phyloP scores from a whole-genome alignment of 345 rosid genomes.

The Brassica cretica region DNA sequence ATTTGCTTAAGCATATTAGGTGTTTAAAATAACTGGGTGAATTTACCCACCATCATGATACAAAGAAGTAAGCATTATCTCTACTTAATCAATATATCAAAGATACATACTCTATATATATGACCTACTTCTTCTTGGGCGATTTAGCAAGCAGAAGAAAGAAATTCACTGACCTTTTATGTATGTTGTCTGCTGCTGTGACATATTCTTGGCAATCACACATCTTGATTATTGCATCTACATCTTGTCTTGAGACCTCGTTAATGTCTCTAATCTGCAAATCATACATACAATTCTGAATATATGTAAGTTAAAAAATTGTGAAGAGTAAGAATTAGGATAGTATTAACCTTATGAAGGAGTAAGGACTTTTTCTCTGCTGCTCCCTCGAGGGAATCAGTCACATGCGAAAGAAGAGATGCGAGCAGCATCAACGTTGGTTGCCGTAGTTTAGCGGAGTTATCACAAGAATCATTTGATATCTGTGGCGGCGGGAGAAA shows the following conservation, averaged over 20 bases:
- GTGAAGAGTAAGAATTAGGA: background rate
- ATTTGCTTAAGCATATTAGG: background rate
- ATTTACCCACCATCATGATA: conserved; percentile 1
- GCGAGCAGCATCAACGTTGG: conserved; percentile 65
- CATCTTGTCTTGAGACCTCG: conserved; percentile 94
- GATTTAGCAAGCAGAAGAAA: conserved; percentile 4
- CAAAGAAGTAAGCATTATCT: background rate
- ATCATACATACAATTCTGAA: conserved; percentile 3
- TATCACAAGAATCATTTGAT: conserved; percentile 49
- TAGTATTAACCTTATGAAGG: conserved; percentile 62
- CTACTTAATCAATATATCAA: background rate
- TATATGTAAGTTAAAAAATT: background rate
- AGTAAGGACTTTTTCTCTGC: conserved; percentile 84
- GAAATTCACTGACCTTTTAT: conserved; percentile 57
- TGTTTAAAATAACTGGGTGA: background rate
- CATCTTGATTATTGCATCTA: conserved; percentile 79
- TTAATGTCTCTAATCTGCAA: conserved; percentile 83
- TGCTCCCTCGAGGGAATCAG: conserved; percentile 76
- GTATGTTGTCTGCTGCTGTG: conserved; percentile 74
- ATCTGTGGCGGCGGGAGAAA: conserved; percentile 42
- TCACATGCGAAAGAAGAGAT: conserved; percentile 65
- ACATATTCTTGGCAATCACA: conserved; percentile 57
- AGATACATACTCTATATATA: background rate
- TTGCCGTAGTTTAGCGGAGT: conserved; percentile 55
- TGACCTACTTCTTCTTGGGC: conserved; percentile 5